Percentiles rank a stretch among this genome's conserved stretches.
phyloP scores from a whole-genome alignment of 2,329 filamentous ascomycete species.

The Aspergillus sp. region DNA sequence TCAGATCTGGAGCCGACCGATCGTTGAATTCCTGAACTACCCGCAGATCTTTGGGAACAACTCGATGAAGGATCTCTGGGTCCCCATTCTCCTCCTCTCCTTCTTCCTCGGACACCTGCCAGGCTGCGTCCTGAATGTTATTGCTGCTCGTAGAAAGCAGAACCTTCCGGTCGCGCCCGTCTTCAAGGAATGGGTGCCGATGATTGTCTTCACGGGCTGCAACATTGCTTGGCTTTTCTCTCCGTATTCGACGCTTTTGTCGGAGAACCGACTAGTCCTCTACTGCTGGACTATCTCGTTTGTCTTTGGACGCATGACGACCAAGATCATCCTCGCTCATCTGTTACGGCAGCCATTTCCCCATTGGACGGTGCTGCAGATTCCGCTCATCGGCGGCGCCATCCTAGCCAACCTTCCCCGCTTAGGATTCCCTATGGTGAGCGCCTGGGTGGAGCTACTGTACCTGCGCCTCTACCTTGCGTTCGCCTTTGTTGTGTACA shows the following conservation, averaged over 20 bases:
- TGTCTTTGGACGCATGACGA: constrained; percentile 96
- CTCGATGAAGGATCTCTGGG: constrained; percentile 86
- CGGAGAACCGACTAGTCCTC: constrained; percentile 83
- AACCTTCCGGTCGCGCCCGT: constrained; percentile 76
- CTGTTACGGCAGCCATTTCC: constrained; percentile 92
- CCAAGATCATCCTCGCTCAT: constrained; percentile 97
- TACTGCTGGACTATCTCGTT: constrained; percentile 95
- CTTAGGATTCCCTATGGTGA: constrained; percentile 69
- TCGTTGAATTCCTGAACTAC: constrained; percentile 69
- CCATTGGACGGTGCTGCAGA: constrained; percentile 91
- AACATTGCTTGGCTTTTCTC: constrained; percentile 86
- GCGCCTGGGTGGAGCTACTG: constrained; percentile 67
- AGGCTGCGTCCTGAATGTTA: constrained; percentile 85
- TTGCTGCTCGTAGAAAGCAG: constrained; percentile 70
- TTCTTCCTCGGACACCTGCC: constrained; percentile 77
- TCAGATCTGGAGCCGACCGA: constrained; percentile 76
- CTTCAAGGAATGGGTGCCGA: constrained; percentile 92
- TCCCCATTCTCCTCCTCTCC: constrained; percentile 66
- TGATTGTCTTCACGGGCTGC: constrained; percentile 74
- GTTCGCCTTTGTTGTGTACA: constrained; percentile 84
- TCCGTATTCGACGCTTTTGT: constrained; percentile 78
- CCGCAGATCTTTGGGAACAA: constrained; percentile 66
- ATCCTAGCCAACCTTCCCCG: constrained; percentile 79
- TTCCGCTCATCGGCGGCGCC: constrained; percentile 82
- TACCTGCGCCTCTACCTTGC: constrained; percentile 85